These are phyloP conservation scores for Helenozyma rhizophorensis DNA, from an alignment of 805 yeast species.

Conservation along the genomic window DNA sequence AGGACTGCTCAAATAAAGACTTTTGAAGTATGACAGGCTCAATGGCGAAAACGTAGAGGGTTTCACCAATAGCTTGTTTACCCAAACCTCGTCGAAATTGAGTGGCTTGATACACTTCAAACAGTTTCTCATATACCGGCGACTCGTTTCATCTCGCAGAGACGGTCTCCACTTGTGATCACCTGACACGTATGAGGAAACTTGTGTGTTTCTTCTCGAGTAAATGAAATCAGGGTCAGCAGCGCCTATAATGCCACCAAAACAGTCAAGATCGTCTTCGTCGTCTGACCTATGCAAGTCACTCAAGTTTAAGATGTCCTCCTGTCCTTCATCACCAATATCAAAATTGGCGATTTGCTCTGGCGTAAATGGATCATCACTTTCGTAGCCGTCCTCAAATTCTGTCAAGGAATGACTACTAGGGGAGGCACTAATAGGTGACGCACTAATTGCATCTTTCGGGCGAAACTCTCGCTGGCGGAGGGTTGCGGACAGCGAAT, in stretches of 20 bases:
- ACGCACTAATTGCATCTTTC: no score
- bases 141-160: slow-evolving; percentile 28
- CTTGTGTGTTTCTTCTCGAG: slow-evolving; percentile 4
- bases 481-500: no score
- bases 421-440: no score
- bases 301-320: slow-evolving; percentile 24
- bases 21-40: slow-evolving; percentile 8
- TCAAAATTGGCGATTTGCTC: slow-evolving; percentile 1
- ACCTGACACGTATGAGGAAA: not conserved
- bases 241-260: slow-evolving; percentile 13
- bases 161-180: slow-evolving; percentile 47
- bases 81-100: slow-evolving; percentile 50
- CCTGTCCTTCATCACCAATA: slow-evolving; percentile 23
- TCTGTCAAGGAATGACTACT: slow-evolving; percentile 1
- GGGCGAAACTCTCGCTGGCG: no score
- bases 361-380: not conserved
- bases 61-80: slow-evolving; percentile 42
- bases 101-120: slow-evolving; percentile 55
- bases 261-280: slow-evolving; percentile 23
- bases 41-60: slow-evolving; percentile 30
- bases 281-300: slow-evolving; percentile 28
- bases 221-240: not conserved
- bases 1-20: not conserved
- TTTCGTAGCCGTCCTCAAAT: slow-evolving; percentile 6
- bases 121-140: slow-evolving; percentile 47